Evolutionary conservation across 306 rosid species (phyloP).

Genomic region (Cicer chorassanicum): DNA sequence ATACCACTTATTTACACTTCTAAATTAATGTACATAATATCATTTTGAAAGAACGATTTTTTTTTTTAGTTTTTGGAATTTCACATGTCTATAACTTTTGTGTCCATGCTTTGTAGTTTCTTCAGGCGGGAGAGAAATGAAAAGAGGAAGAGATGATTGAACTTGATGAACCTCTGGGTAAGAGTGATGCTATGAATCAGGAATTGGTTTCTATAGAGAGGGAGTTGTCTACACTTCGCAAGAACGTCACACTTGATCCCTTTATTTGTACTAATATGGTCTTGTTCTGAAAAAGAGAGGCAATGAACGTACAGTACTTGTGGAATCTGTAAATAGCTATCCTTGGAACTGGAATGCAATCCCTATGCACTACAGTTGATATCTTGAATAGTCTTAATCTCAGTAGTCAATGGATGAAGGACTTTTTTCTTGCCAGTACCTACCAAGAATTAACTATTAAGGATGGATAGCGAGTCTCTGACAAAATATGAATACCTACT

Average conservation of each 20-base stretch:
- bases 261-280: conserved; percentile 85
- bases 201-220: conserved; percentile 86
- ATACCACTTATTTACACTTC: neutral
- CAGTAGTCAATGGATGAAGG: conserved; percentile 96
- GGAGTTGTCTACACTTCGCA: conserved; percentile 81
- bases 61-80: conserved; percentile 3
- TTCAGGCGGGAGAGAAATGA: conserved; percentile 98
- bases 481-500: conserved; percentile 73
- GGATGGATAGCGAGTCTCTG: conserved; percentile 85
- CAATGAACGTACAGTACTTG: conserved; percentile 76
- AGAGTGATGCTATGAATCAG: conserved; percentile 70
- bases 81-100: neutral
- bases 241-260: conserved; percentile 75
- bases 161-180: conserved; percentile 94
- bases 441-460: conserved; percentile 66
- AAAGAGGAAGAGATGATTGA: conserved; percentile 96
- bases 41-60: neutral
- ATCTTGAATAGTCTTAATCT: conserved; percentile 77
- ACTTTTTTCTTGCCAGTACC: conserved; percentile 86
- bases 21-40: conserved; percentile 11
- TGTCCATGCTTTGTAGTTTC: conserved; percentile 8
- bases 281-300: conserved; percentile 91
- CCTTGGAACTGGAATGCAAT: conserved; percentile 99
- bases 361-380: conserved; percentile 75
- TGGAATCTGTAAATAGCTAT: conserved; percentile 89